These are phyloP conservation scores for Cadophora sp. DNA, from an alignment of 2,329 filamentous ascomycete genomes.

Conservation along the genomic window DNA sequence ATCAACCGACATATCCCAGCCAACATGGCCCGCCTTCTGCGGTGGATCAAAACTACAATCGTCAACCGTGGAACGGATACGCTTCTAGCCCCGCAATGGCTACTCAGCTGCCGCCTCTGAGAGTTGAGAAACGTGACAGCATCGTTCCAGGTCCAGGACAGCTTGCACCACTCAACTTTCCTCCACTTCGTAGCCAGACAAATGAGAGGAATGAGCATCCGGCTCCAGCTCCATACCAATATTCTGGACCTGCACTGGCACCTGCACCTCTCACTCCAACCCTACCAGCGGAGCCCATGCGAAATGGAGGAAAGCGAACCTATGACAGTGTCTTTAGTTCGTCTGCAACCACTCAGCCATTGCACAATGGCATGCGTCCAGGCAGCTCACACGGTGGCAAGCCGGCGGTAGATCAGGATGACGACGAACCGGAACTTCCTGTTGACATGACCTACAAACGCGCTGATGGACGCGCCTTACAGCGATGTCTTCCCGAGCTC, in stretches of 20 bases:
- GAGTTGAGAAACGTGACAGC: slow-evolving; percentile 35
- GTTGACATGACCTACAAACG: slow-evolving; percentile 41
- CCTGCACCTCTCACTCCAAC: slow-evolving; percentile 12
- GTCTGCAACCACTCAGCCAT: slow-evolving; percentile 44
- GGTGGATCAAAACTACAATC: slow-evolving; percentile 31
- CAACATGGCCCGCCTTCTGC: slow-evolving; percentile 26
- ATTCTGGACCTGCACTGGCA: slow-evolving; percentile 29
- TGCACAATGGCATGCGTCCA: slow-evolving; percentile 54
- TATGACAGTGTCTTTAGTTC: slow-evolving; percentile 39
- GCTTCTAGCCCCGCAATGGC: slow-evolving; percentile 5
- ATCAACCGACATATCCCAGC: slow-evolving; percentile 8
- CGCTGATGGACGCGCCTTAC: slow-evolving; percentile 42
- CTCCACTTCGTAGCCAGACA: slow-evolving; percentile 30
- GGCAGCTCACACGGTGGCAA: slow-evolving; percentile 38
- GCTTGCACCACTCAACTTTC: slow-evolving; percentile 31
- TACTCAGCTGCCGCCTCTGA: slow-evolving; percentile 18
- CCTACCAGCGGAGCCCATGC: slow-evolving; percentile 29
- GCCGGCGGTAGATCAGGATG: slow-evolving; percentile 28
- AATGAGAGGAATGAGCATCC: slow-evolving; percentile 34
- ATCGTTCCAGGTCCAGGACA: slow-evolving; percentile 25
- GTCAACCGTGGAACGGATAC: slow-evolving; percentile 28
- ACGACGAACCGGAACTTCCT: slow-evolving; percentile 25
- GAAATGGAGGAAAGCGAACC: slow-evolving; percentile 38
- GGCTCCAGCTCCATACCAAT: slow-evolving; percentile 31
- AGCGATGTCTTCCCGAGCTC: background rate